Evolutionary conservation across 2,329 filamentous ascomycete genomes (phyloP), one percentile per base, ranked within the genome.

Genomic region (Drechslerella dactyloides): DNA sequence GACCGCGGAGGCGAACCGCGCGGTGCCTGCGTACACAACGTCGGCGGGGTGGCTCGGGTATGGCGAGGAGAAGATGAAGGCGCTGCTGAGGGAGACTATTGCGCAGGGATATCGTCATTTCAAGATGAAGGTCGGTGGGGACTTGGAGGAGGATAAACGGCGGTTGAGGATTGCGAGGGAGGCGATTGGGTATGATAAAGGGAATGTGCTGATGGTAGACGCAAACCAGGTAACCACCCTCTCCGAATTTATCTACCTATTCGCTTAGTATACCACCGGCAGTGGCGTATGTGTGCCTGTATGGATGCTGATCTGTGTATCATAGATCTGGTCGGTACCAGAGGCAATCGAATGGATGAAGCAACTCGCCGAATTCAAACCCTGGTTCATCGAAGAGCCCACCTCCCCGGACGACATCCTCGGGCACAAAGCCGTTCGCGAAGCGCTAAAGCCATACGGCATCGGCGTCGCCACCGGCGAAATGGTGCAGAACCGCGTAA

Each of bases 401-500:
- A 96, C 92, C 13, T 91, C 88, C 21, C 92, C 92, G 11, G 92
- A 96, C 78, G 92, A 96, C 79, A 87, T 96, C 68, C 87, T 94
- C 62, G 92, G 92, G 68, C 92, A 96, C 84, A 90, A 90, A 78
- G 89, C 90, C 2, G 87, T 96, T 76, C 87, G 90, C 57, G 89
- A 93, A 73, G 91, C 91, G 2, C 86, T 96, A 10, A 84, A 85
- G 76, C 87, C 89, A 0, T 83, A 87, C 78, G 86, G 85, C 65
- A 91, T 96, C 76, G 90, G 90, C 68, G 92, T 96, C 3, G 92
- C 92, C 6, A 96, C 92, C 0, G 92, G 92, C 74, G 92, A 96
- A 82, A 96, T 96, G 91, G 94, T 91, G 82, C 92, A 96, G 82
- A 96, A 96, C 83, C 87, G 92, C 42, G 90, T 96, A 75, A 86